Evolutionary conservation across 441 rosid genomes (phyloP).

Genomic region (Manihot esculenta): DNA sequence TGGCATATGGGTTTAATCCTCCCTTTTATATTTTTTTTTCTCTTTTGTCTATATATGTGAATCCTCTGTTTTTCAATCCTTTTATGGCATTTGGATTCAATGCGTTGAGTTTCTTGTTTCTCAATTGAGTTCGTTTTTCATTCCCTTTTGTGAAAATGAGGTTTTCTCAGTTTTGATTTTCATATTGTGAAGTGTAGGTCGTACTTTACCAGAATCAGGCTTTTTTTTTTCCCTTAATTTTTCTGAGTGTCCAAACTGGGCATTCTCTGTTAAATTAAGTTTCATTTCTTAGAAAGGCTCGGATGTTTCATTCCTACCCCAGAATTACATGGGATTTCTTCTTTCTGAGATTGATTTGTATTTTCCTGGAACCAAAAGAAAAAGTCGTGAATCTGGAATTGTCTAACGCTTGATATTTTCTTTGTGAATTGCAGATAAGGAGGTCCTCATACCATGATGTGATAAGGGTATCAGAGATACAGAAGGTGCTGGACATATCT

Average conservation of each 20-base stretch:
- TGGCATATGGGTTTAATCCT: slow-evolving; percentile 1
- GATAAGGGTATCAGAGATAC: slow-evolving; percentile 85
- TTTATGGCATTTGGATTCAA: slow-evolving; percentile 15
- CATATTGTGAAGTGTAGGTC: too few relatives aligned
- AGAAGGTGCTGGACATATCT: slow-evolving; percentile 72
- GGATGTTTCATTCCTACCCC: too few relatives aligned
- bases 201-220: not conserved
- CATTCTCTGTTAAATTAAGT: not conserved
- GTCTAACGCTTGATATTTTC: not conserved
- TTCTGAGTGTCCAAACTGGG: slow-evolving; percentile 18
- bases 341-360: not conserved
- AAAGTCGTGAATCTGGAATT: not conserved
- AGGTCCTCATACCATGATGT: slow-evolving; percentile 99
- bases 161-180: not conserved
- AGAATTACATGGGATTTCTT: too few relatives aligned
- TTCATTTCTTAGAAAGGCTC: not conserved
- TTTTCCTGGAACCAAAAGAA: not conserved
- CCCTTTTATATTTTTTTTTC: not conserved
- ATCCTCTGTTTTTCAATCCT: slow-evolving; percentile 11
- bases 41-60: slow-evolving; percentile 5
- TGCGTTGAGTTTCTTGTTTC: not conserved
- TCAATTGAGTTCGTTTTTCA: not conserved
- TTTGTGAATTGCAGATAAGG: slow-evolving; percentile 61
- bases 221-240: not conserved
- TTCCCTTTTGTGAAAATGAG: not conserved